A percentile compares a stretch with the other conserved stretches of the same genome.
These are phyloP conservation scores for Fusarium nodosum DNA, from an alignment of 2,329 filamentous ascomycete genomes.

Conservation along the genomic window DNA sequence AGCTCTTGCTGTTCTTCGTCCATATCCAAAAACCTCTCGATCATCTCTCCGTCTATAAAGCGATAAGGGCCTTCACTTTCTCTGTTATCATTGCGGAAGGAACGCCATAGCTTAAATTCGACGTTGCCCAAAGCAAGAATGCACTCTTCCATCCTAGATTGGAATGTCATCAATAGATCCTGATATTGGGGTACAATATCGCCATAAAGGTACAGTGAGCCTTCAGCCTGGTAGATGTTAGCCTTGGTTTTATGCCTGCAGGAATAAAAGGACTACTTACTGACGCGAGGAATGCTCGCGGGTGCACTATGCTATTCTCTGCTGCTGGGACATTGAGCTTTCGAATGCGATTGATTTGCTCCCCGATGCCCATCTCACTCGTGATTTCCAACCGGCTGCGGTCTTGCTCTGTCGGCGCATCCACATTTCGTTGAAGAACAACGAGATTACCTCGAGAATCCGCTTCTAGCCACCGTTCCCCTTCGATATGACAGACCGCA, in stretches of 20 bases:
- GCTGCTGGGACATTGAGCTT: constrained; percentile 76
- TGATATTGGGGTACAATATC: constrained; percentile 79
- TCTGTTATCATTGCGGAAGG: constrained; percentile 79
- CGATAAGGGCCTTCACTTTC: constrained; percentile 84
- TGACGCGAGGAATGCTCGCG: constrained; percentile 89
- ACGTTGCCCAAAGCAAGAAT: constrained; percentile 79
- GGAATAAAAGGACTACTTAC: constrained; percentile 64
- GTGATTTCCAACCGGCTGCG: constrained; percentile 77
- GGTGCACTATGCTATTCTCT: constrained; percentile 76
- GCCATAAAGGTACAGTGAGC: constrained; percentile 90
- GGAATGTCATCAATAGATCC: constrained; percentile 86
- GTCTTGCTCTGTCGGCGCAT: constrained; percentile 82
- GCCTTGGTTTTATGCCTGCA: not conserved
- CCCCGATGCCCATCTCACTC: constrained; percentile 87
- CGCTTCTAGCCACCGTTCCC: constrained; percentile 82
- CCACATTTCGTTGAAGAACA: constrained; percentile 79
- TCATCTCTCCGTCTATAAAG: constrained; percentile 92
- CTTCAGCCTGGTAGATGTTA: constrained; percentile 76
- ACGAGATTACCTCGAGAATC: constrained; percentile 91
- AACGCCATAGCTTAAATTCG: constrained; percentile 83
- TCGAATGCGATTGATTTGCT: constrained; percentile 92
- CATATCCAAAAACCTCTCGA: constrained; percentile 86
- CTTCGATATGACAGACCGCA: constrained; percentile 78
- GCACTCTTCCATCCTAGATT: constrained; percentile 75
- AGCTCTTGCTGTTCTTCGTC: constrained; percentile 68